Percentiles rank a stretch among this genome's conserved stretches.
These are phyloP conservation scores for Salvia miltiorrhiza DNA, from an alignment of 257 asterid genomes.

Conservation along the genomic window DNA sequence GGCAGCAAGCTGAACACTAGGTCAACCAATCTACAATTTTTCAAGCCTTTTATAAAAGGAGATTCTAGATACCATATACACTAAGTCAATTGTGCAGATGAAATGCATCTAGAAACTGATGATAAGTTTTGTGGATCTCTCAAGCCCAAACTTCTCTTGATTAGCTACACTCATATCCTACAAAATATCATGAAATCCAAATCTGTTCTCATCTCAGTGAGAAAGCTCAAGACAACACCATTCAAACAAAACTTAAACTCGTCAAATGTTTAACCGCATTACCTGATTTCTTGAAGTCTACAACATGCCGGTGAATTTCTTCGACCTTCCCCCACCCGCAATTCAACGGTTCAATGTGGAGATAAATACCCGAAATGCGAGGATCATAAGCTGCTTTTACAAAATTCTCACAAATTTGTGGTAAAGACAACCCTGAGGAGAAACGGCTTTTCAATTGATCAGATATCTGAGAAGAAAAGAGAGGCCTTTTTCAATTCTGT, in stretches of 20 bases:
- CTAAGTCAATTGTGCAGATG: not conserved
- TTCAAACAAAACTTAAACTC: not conserved
- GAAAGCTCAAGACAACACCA: slow-evolving; percentile 4
- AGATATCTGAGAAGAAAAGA: slow-evolving; percentile 61
- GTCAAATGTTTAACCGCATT: not conserved
- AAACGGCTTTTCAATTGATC: slow-evolving; percentile 97
- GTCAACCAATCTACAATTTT: not conserved
- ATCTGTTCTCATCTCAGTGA: not conserved
- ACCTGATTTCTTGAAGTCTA: slow-evolving; percentile 95
- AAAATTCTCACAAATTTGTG: slow-evolving; percentile 91
- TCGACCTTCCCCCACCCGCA: slow-evolving; percentile 99
- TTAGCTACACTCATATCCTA: slow-evolving; percentile 15
- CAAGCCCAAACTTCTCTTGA: not conserved
- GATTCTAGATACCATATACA: not conserved
- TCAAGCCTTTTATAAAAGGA: not conserved
- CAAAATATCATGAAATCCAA: not conserved
- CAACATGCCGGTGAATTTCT: slow-evolving; percentile 88
- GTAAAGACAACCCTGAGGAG: slow-evolving; percentile 87
- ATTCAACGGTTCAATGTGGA: slow-evolving; percentile 78
- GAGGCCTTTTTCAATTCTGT: not conserved
- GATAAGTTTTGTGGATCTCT: not conserved
- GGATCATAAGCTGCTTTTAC: slow-evolving; percentile 97
- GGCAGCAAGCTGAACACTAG: not conserved
- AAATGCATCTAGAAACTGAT: not conserved
- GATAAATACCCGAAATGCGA: slow-evolving; percentile 86